phyloP scores from a whole-genome alignment of 495 filamentous ascomycete species.

The Talaromyces adpressus region DNA sequence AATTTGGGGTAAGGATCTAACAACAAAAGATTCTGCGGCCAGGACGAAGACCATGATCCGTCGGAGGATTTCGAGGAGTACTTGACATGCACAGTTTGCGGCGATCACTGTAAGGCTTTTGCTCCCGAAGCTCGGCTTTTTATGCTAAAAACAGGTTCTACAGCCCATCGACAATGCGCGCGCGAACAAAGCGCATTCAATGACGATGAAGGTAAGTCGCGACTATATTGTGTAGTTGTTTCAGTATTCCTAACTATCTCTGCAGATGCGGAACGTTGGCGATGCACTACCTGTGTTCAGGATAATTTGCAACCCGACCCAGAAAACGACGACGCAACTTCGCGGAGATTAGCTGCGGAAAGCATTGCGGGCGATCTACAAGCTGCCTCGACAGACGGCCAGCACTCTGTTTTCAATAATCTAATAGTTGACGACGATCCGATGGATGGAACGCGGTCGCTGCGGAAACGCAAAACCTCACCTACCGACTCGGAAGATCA shows the following conservation, averaged over 20 bases:
- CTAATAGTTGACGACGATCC: constrained; percentile 73
- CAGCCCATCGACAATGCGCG: constrained; percentile 90
- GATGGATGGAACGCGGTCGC: constrained; percentile 75
- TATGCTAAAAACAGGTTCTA: constrained; percentile 4
- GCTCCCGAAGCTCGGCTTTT: constrained; percentile 6
- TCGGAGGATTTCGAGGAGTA: constrained; percentile 83
- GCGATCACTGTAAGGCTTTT: constrained; percentile 70
- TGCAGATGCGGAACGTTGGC: constrained; percentile 54
- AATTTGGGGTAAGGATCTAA: constrained; percentile 13
- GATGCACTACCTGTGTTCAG: constrained; percentile 67
- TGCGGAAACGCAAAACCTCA: constrained; percentile 78
- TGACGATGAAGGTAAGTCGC: constrained; percentile 56
- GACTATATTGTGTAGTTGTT: background rate
- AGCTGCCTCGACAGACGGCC: constrained; percentile 58
- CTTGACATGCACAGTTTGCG: constrained; percentile 72
- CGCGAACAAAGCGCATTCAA: constrained; percentile 67
- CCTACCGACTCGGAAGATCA: constrained; percentile 48
- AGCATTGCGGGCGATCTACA: constrained; percentile 68
- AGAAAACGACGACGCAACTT: constrained; percentile 32
- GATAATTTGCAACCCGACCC: constrained; percentile 53
- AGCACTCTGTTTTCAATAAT: constrained; percentile 75
- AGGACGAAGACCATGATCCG: constrained; percentile 82
- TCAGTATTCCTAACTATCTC: constrained; percentile 12
- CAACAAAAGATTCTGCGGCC: constrained; percentile 57
- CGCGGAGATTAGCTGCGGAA: constrained; percentile 35